phyloP scores from a whole-genome alignment of 1,284 basidiomycete species.

The Pyrrhoderma lamaoense region DNA sequence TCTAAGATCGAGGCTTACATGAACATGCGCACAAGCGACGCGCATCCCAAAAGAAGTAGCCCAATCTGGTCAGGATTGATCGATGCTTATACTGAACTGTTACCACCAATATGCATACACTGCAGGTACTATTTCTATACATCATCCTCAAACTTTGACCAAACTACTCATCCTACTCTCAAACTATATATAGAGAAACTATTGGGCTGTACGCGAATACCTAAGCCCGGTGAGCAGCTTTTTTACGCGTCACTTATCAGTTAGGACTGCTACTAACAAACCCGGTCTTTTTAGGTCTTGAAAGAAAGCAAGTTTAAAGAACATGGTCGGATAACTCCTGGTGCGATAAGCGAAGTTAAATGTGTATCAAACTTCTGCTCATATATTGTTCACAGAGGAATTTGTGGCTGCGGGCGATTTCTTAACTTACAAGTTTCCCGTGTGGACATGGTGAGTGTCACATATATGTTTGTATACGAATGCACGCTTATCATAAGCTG shows the following conservation, averaged over 20 bases:
- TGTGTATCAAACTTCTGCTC: slow-evolving; percentile 20
- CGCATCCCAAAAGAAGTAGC: no score
- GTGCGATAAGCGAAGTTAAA: slow-evolving; percentile 38
- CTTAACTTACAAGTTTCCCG: slow-evolving; percentile 90
- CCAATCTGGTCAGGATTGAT: slow-evolving; percentile 7
- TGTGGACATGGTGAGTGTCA: slow-evolving; percentile 81
- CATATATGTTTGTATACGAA: slow-evolving; percentile 4
- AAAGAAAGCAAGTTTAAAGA: slow-evolving; percentile 99
- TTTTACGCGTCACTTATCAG: slow-evolving; percentile 23
- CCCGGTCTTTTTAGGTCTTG: slow-evolving; percentile 59
- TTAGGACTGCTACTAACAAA: slow-evolving; percentile 23
- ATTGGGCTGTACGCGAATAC: slow-evolving; percentile 94
- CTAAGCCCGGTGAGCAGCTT: slow-evolving; percentile 73
- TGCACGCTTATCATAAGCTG: neutral
- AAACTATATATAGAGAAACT: slow-evolving; percentile 49
- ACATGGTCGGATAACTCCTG: slow-evolving; percentile 92
- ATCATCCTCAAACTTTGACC: neutral
- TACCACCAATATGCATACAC: slow-evolving; percentile 17
- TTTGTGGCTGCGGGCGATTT: slow-evolving; percentile 95
- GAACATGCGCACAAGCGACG: no score
- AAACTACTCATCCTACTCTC: slow-evolving; percentile 15
- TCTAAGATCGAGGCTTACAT: neutral
- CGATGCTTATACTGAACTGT: slow-evolving; percentile 9
- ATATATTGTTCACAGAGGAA: slow-evolving; percentile 58
- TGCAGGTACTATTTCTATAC: slow-evolving; percentile 4